Evolutionary conservation across 768 basidiomycete species (phyloP).

Genomic region (Neoboletus brunneissimus): DNA sequence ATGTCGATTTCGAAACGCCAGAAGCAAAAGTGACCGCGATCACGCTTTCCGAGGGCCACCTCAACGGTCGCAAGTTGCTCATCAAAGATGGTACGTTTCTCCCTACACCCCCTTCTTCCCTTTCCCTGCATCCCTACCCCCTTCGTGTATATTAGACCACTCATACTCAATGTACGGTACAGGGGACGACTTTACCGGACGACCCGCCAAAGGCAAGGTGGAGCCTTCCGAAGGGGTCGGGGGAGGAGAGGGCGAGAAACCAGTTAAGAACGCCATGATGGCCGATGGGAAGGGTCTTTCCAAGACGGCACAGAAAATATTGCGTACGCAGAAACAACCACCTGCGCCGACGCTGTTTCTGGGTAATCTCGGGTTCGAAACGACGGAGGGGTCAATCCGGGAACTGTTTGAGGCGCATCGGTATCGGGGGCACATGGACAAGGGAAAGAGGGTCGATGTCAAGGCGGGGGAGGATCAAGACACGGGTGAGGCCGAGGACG

Average conservation of each 20-base stretch:
- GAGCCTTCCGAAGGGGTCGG: constrained; percentile 32
- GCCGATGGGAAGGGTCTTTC: constrained; percentile 36
- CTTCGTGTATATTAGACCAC: not conserved
- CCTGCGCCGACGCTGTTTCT: constrained; percentile 86
- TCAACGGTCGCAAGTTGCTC: constrained; percentile 83
- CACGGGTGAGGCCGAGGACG: not conserved
- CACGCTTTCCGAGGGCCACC: constrained; percentile 70
- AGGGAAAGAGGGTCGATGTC: constrained; percentile 33
- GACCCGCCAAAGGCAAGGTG: constrained; percentile 47
- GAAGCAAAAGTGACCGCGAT: constrained; percentile 78
- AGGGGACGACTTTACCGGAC: constrained; percentile 76
- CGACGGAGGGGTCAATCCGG: constrained; percentile 73
- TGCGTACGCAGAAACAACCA: constrained; percentile 75
- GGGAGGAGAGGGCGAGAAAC: constrained; percentile 21
- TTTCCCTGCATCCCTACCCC: not conserved
- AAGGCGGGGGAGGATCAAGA: constrained; percentile 23
- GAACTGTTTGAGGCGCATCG: constrained; percentile 69
- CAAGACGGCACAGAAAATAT: constrained; percentile 75
- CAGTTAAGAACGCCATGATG: constrained; percentile 30
- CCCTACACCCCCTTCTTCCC: not conserved
- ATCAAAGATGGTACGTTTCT: constrained; percentile 81
- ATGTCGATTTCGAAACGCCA: constrained; percentile 85
- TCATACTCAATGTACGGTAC: not conserved
- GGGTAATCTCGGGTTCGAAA: constrained; percentile 90
- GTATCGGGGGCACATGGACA: constrained; percentile 29